These are phyloP conservation scores for Colletotrichum sp. DNA, from an alignment of 2,329 filamentous ascomycete genomes.

Conservation along the genomic window DNA sequence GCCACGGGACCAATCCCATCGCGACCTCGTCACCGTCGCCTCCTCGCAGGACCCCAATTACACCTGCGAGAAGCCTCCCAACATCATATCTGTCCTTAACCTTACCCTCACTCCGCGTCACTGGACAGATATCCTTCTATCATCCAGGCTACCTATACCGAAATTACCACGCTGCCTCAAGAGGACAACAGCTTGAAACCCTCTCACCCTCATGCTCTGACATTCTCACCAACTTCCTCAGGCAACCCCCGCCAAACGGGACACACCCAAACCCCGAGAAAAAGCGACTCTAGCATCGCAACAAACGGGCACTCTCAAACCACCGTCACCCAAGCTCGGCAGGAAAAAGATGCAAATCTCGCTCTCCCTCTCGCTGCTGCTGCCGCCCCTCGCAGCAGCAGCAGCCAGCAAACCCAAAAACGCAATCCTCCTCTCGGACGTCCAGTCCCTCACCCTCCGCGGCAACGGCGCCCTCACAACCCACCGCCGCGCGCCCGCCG, in stretches of 20 bases:
- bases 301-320: neutral
- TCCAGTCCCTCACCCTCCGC: conserved; percentile 80
- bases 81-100: neutral
- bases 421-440: conserved; percentile 62
- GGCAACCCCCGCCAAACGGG: neutral
- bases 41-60: neutral
- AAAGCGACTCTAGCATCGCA: neutral
- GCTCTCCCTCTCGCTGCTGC: conserved; percentile 17
- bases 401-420: conserved; percentile 40
- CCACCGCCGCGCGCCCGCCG: conserved; percentile 74
- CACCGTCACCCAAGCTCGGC: no score
- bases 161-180: neutral
- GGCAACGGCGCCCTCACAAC: conserved; percentile 67
- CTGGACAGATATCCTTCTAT: neutral
- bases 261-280: neutral
- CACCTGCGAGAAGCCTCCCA: neutral
- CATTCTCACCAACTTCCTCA: neutral
- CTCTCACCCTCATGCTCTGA: neutral
- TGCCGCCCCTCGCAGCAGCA: conserved; percentile 25
- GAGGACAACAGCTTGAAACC: neutral
- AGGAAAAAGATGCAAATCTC: conserved; percentile 32
- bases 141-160: neutral
- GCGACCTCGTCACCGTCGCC: neutral
- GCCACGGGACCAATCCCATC: neutral
- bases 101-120: neutral